Evolutionary conservation across 1,284 basidiomycete genomes (phyloP).

Genomic region (Leucoagaricus sp.): DNA sequence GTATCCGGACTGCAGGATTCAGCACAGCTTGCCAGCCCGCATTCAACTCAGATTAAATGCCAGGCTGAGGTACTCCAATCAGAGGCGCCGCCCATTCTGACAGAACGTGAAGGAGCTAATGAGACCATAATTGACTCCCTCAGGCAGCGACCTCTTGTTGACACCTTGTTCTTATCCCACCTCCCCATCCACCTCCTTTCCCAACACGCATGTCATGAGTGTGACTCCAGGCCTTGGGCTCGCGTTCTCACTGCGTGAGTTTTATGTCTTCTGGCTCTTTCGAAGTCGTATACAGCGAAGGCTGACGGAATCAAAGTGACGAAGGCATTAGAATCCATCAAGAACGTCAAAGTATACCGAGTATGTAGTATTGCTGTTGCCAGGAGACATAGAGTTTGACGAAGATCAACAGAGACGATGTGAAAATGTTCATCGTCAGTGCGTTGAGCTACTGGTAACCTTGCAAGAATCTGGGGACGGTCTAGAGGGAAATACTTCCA

Average conservation of each 20-base stretch:
- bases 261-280: constrained; percentile 48
- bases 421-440: constrained; percentile 34
- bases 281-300: no score
- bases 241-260: constrained; percentile 29
- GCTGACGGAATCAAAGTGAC: constrained; percentile 23
- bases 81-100: no score
- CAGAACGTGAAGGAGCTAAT: no score
- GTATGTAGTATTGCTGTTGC: no score
- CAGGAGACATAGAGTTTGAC: no score
- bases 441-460: constrained; percentile 32
- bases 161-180: no score
- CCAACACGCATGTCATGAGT: constrained; percentile 52
- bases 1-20: background rate
- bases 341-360: constrained; percentile 39
- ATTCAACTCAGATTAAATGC: background rate
- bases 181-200: constrained; percentile 28
- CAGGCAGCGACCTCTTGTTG: no score
- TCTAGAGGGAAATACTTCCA: constrained; percentile 32
- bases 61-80: background rate
- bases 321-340: constrained; percentile 26
- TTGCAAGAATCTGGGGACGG: constrained; percentile 35
- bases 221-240: constrained; percentile 45
- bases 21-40: background rate
- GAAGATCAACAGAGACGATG: constrained; percentile 42
- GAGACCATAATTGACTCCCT: no score